These are phyloP conservation scores for Reticulomyxa filosa DNA, from an alignment of 78 protist species.

Conservation along the genomic window DNA sequence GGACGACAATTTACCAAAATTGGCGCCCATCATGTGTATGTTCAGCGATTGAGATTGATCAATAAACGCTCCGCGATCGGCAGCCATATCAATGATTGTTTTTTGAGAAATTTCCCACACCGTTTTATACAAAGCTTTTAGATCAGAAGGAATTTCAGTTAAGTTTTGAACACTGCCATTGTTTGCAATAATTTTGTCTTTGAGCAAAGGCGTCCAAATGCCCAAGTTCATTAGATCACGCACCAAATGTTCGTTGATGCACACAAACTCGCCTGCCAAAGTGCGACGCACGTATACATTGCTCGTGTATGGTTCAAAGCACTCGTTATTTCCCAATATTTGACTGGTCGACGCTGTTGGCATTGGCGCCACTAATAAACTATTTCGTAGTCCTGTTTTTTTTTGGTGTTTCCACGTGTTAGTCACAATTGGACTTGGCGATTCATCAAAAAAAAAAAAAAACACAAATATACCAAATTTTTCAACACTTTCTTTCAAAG, in stretches of 20 bases:
- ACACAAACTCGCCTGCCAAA: conserved; percentile 81
- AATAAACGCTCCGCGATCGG: conserved; percentile 87
- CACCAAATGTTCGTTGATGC: conserved; percentile 76
- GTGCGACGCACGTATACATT: conserved; percentile 87
- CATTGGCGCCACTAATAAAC: conserved; percentile 92
- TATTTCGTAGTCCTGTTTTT: conserved; percentile 74
- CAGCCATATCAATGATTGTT: conserved; percentile 85
- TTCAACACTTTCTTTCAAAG: not conserved
- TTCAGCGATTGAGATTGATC: conserved; percentile 64
- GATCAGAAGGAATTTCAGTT: conserved; percentile 56
- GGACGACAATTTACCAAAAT: conserved; percentile 54
- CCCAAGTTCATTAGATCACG: conserved; percentile 58
- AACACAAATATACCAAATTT: too few species aligned
- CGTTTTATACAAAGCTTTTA: conserved; percentile 70
- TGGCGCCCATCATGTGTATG: conserved; percentile 70
- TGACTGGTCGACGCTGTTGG: conserved; percentile 88
- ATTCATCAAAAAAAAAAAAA: too few species aligned
- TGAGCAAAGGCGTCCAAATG: conserved; percentile 58
- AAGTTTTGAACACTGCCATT: conserved; percentile 69
- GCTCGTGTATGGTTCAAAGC: conserved; percentile 90
- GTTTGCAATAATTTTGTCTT: conserved; percentile 56
- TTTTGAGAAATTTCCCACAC: conserved; percentile 76
- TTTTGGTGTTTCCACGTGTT: conserved; percentile 1
- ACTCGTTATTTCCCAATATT: conserved; percentile 91
- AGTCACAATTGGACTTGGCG: too few species aligned